phyloP scores from a whole-genome alignment of 2,329 filamentous ascomycete genomes.

The Spiromastix sp. region DNA sequence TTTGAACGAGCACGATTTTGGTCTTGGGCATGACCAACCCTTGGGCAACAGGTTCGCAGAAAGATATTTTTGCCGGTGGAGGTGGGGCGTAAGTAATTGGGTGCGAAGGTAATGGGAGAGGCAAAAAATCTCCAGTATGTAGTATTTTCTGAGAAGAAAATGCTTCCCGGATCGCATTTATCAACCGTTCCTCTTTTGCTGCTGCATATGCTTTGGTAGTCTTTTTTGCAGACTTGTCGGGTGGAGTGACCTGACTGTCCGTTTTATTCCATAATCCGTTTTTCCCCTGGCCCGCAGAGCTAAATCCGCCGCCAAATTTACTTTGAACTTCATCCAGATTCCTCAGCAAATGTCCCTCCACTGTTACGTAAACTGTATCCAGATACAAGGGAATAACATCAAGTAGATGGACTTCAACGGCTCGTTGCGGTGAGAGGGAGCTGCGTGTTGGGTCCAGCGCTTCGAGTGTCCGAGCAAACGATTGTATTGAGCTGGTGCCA shows the following conservation, averaged over 20 bases:
- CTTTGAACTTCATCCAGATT: slow-evolving; percentile 74
- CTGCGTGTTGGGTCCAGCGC: slow-evolving; percentile 66
- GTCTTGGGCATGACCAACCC: slow-evolving; percentile 68
- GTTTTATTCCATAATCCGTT: slow-evolving; percentile 31
- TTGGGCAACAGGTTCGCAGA: slow-evolving; percentile 93
- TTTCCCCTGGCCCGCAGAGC: slow-evolving; percentile 19
- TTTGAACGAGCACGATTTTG: slow-evolving; percentile 65
- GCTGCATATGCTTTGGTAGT: slow-evolving; percentile 24
- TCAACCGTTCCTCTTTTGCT: slow-evolving; percentile 48
- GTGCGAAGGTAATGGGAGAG: slow-evolving; percentile 65
- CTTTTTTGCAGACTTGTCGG: slow-evolving; percentile 18
- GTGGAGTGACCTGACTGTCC: slow-evolving; percentile 16
- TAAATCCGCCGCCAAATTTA: slow-evolving; percentile 62
- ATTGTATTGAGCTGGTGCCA: slow-evolving; percentile 65
- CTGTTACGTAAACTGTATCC: slow-evolving; percentile 75
- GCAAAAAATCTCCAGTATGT: slow-evolving; percentile 73
- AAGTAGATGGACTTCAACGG: slow-evolving; percentile 74
- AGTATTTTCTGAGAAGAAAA: slow-evolving; percentile 64
- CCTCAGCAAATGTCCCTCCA: slow-evolving; percentile 70
- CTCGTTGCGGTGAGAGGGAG: slow-evolving; percentile 58
- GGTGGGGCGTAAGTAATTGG: slow-evolving; percentile 77
- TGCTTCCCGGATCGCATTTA: slow-evolving; percentile 60
- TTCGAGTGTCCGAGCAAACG: slow-evolving; percentile 64
- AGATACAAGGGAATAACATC: slow-evolving; percentile 71
- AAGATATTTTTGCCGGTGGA: slow-evolving; percentile 74